A percentile compares a stretch with the other conserved stretches of the same genome.
Evolutionary conservation across 176 grass and related monocot genomes (phyloP).

Genomic region (Carex pumila): DNA sequence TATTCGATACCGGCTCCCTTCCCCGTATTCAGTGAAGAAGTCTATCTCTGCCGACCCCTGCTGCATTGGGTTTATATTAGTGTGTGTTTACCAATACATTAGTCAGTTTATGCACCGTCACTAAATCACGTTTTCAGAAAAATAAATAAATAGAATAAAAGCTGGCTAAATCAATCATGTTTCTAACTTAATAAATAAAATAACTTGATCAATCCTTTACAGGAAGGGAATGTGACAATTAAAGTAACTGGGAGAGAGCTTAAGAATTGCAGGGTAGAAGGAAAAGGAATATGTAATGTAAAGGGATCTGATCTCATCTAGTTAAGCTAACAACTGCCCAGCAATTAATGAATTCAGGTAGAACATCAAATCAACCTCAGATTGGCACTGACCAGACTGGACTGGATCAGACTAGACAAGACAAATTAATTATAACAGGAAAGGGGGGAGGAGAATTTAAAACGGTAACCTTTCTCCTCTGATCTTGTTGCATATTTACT

Average conservation of each 20-base stretch:
- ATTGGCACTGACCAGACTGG: background rate
- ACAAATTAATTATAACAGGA: background rate
- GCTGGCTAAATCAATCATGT: no score
- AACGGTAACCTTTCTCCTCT: slow-evolving; percentile 29
- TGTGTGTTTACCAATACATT: no score
- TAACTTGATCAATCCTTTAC: no score
- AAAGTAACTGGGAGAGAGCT: no score
- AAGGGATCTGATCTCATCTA: background rate
- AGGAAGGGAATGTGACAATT: no score
- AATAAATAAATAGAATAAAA: no score
- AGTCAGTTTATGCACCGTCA: no score
- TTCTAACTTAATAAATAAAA: no score
- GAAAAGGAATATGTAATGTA: background rate
- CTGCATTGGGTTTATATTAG: background rate
- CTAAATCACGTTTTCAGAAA: no score
- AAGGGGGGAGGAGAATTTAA: background rate
- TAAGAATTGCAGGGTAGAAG: no score
- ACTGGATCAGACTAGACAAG: background rate
- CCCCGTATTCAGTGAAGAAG: slow-evolving; percentile 93
- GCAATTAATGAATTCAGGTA: background rate
- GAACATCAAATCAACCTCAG: background rate
- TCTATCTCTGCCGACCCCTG: slow-evolving; percentile 59
- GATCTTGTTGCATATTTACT: slow-evolving; percentile 30
- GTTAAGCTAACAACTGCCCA: background rate
- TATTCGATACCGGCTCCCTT: slow-evolving; percentile 84